Base-by-base conservation (phyloP, 2,329 filamentous ascomycete genomes). In the Microdochium bolleyi region DNA sequence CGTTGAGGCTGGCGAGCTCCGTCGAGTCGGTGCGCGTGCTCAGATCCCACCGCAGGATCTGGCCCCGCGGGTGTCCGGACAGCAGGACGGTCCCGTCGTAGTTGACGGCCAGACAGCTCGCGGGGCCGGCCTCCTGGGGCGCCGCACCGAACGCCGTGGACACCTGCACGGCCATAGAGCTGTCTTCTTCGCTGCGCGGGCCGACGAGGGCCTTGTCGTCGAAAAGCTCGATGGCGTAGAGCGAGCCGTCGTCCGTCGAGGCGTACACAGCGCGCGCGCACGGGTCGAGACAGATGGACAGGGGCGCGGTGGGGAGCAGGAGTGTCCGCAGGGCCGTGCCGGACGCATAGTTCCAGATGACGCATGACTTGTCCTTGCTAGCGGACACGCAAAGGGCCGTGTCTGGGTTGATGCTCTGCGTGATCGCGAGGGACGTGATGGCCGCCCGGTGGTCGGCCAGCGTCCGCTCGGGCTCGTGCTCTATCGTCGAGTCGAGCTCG, bases 341-440 rank as follows among this genome's bases (percentile, higher is more conserved):
- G 1, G 83, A 88, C 56, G 85, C 83, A 66, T 95, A 95, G 70
- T 97, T 92, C 94, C 94, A 99, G 55, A 95, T 77, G 62, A 96
- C 85, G 60, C 89, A 89, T 8, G 89, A 94, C 70, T 89, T 92
- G 71, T 97, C 94, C 61, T 82, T 84, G 58, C 89, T 89, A 7
- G 85, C 83, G 2, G 92, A 95, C 21, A 96, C 79, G 54, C 88
- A 92, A 55, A 97, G 84, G 67, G 89, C 92, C 54, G 87, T 87
- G 61, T 84, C 82, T 16, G 72, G 66, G 65, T 83, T 85, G 55
- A 78, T 74, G 64, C 87, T 86, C 62, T 88, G 83, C 19, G 88
- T 85, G 46, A 79, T 70, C 4, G 70, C 70, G 19, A 88, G 65
- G 51, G 78, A 82, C 56, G 82, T 92, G 68, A 92, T 84, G 65